A percentile compares a stretch with the other conserved stretches of the same genome.
Evolutionary conservation across 257 asterid genomes (phyloP).

Genomic region (Rhazya stricta): DNA sequence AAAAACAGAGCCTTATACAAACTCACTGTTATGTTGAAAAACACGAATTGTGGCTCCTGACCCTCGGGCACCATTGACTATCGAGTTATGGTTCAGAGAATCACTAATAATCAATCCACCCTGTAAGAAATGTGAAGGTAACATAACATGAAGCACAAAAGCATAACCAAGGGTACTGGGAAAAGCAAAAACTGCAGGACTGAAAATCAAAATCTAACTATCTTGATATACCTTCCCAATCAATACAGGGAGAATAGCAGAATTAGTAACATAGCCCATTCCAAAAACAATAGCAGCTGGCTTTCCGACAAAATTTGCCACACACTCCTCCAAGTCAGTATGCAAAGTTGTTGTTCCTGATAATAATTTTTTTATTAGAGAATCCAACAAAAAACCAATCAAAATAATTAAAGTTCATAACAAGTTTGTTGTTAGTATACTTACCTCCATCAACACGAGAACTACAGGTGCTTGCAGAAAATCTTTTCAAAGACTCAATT

Average conservation of each 20-base stretch:
- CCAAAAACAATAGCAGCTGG: constrained; percentile 93
- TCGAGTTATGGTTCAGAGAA: constrained; percentile 94
- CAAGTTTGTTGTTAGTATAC: constrained; percentile 14
- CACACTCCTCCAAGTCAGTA: constrained; percentile 78
- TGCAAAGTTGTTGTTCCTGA: constrained; percentile 83
- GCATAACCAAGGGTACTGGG: background rate
- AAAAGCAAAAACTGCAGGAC: constrained; percentile 3
- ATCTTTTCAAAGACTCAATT: constrained; percentile 76
- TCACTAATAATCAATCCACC: constrained; percentile 95
- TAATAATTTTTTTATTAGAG: constrained; percentile 11
- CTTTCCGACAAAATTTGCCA: constrained; percentile 84
- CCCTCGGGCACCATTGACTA: constrained; percentile 98
- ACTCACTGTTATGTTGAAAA: constrained; percentile 93
- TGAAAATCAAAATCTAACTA: constrained; percentile 1
- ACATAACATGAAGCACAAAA: background rate
- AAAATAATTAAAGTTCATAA: background rate
- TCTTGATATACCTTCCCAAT: constrained; percentile 66
- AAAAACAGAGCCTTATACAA: constrained; percentile 16
- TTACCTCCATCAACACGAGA: constrained; percentile 95
- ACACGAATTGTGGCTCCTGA: constrained; percentile 95
- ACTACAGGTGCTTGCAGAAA: constrained; percentile 88
- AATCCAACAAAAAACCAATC: background rate
- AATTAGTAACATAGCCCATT: constrained; percentile 96
- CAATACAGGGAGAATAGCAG: constrained; percentile 89
- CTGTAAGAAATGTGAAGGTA: constrained; percentile 34